A percentile compares a stretch with the other conserved stretches of the same genome.
Evolutionary conservation across 257 asterid genomes (phyloP).

Genomic region (Rehmannia glutinosa): DNA sequence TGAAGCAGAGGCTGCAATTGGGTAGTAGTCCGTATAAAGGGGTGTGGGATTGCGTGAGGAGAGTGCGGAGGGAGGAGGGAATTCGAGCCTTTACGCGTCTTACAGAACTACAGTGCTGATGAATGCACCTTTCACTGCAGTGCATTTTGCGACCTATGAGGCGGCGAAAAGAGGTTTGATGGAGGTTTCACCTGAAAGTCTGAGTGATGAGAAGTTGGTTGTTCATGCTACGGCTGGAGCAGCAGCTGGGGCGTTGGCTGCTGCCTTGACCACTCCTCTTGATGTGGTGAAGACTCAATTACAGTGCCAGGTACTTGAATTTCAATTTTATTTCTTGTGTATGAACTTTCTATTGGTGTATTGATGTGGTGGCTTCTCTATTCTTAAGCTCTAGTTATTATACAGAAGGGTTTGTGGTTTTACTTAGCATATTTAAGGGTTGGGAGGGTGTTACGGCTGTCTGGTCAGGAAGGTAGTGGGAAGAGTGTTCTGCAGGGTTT

Average conservation of each 20-base stretch:
- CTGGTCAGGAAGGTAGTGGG: too few relatives aligned
- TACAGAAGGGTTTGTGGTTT: too few relatives aligned
- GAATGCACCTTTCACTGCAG: conserved; percentile 97
- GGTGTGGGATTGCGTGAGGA: conserved; percentile 74
- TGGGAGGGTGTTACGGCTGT: too few relatives aligned
- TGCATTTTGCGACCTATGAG: conserved; percentile 90
- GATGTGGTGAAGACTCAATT: conserved; percentile 97
- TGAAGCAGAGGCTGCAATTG: conserved; percentile 95
- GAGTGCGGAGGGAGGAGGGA: conserved; percentile 84
- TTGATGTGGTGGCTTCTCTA: too few relatives aligned
- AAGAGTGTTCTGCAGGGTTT: too few relatives aligned
- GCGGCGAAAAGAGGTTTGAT: conserved; percentile 73
- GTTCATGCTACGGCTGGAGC: conserved; percentile 98
- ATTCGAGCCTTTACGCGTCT: conserved; percentile 72
- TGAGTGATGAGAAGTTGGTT: conserved; percentile 59
- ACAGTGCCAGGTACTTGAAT: conserved; percentile 83
- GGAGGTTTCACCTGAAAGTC: conserved; percentile 62
- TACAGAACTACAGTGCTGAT: conserved; percentile 83
- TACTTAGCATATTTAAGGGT: too few relatives aligned
- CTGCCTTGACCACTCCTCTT: conserved; percentile 80
- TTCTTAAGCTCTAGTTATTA: too few relatives aligned
- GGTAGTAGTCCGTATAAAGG: conserved; percentile 74
- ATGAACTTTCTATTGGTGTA: too few relatives aligned
- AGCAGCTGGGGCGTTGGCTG: conserved; percentile 90
- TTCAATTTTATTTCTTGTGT: neutral